Conservation (phyloP, 1,284 basidiomycete species). For the Sporisorium iseilematis-ciliati region DNA sequence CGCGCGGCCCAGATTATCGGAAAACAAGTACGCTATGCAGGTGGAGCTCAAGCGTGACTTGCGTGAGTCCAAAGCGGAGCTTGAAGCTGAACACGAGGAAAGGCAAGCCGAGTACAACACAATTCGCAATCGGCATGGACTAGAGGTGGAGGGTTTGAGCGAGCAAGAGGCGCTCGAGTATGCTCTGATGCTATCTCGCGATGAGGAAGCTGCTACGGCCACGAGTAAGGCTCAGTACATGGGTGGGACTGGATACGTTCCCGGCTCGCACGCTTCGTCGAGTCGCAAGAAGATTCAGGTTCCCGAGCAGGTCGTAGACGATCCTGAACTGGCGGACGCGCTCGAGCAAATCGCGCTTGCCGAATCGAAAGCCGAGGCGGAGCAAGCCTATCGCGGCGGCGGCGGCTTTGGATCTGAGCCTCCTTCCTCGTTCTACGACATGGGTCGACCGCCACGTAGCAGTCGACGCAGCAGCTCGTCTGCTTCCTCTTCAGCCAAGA, state of each 20-base stretch:
- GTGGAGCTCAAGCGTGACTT: conserved; percentile 62
- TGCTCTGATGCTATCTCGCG: conserved; percentile 84
- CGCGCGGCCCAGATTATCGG: conserved; percentile 17
- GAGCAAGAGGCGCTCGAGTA: conserved; percentile 85
- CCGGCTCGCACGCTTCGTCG: conserved; percentile 28
- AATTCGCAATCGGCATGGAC: conserved; percentile 69
- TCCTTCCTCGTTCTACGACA: conserved; percentile 22
- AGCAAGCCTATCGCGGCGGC: conserved; percentile 11
- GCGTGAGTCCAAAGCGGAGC: conserved; percentile 45
- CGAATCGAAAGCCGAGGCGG: conserved; percentile 44
- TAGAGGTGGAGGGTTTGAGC: conserved; percentile 78
- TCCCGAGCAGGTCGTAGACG: conserved; percentile 32
- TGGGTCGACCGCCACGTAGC: neutral
- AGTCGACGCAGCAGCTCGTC: conserved; percentile 14
- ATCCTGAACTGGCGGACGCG: conserved; percentile 54
- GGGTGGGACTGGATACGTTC: conserved; percentile 33
- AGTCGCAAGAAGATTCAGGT: conserved; percentile 24
- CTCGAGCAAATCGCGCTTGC: conserved; percentile 58
- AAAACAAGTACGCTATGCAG: conserved; percentile 52
- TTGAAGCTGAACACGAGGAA: conserved; percentile 78
- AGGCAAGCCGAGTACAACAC: conserved; percentile 74
- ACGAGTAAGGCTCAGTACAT: conserved; percentile 13
- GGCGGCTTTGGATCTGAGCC: conserved; percentile 5
- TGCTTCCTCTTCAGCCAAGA: conserved; percentile 8
- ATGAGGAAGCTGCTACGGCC: conserved; percentile 74